Evolutionary conservation across 78 protist genomes (phyloP), one percentile per base, ranked within the genome.

Genomic region (Isochrysis galbana): DNA sequence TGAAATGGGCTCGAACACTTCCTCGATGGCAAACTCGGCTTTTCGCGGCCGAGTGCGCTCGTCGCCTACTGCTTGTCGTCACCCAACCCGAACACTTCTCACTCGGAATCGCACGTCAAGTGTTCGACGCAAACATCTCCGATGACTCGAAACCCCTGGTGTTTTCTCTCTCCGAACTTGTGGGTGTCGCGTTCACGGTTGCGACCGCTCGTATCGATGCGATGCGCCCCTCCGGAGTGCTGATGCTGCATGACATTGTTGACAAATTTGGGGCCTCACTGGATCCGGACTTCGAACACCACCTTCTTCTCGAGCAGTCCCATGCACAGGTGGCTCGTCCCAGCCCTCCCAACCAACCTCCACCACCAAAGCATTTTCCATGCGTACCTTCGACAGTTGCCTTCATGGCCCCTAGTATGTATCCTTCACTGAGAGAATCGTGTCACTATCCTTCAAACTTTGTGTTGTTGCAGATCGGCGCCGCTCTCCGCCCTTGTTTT

Each of bases 11-110:
- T 29, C 23, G 25, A 44, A n/a, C 22, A 19, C 48, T 25, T 7
- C 47, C 47, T 44, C 86, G 86, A 23, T 77, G 86, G 86, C 48
- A 36, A 46, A 77, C 86, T 4, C 86, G 86, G 5, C 86, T 77
- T 25, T 14, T 39, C 47, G 86, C 86, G 17, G 42, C 32, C 86
- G 47, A 41, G 47, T 77, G 86, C 86, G 32, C 41, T 21, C 34
- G 23, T 7, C 86, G 46, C 7, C 42, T 39, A 14, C 48, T 41
- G 48, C 21, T 1, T n/a, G 86, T 34, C 4, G n/a, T 3, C 80
- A 41, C 3, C 21, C 42, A 70, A 19, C 39, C 80, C 41, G 80
- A 5, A 41, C 80, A 70, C 19, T 70, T 32, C 41, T 5, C 3
- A 19, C 41, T 70, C n/a, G 10, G 2, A n/a, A 23, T 77, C 42